Percentiles rank a stretch among this genome's conserved stretches.
Conservation (phyloP, 345 rosid genomes). For the Brassica cretica region DNA sequence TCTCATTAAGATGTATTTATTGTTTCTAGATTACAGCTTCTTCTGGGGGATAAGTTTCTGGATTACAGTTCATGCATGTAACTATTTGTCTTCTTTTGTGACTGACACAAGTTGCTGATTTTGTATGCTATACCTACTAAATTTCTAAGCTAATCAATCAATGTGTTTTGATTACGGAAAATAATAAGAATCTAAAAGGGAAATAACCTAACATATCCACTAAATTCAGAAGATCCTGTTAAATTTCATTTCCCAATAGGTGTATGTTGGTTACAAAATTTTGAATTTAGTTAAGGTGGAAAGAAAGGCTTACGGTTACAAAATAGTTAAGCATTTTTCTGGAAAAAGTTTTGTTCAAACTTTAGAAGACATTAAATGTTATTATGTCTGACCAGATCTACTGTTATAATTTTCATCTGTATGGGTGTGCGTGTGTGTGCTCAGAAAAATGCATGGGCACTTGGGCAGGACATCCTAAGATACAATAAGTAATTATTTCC, state of each 20-base stretch:
- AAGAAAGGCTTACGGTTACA: neutral
- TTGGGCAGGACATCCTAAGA: conserved; percentile 11
- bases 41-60: conserved; percentile 6
- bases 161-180: conserved; percentile 1
- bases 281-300: neutral
- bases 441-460: conserved; percentile 6
- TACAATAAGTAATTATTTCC: neutral
- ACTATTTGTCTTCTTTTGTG: neutral
- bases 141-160: conserved; percentile 8
- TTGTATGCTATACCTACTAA: neutral
- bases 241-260: neutral
- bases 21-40: conserved; percentile 4
- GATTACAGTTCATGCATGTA: conserved; percentile 1
- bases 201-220: neutral
- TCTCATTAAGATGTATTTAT: neutral
- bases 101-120: conserved; percentile 6
- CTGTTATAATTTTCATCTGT: neutral
- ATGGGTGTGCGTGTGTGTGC: conserved; percentile 12
- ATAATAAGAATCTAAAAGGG: neutral
- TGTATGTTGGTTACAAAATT: neutral
- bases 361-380: neutral
- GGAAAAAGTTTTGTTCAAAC: neutral
- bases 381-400: conserved; percentile 20
- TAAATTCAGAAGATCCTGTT: neutral
- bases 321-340: neutral